Evolutionary conservation across 495 filamentous ascomycete species (phyloP).

Genomic region (Achaetomiella virescens): DNA sequence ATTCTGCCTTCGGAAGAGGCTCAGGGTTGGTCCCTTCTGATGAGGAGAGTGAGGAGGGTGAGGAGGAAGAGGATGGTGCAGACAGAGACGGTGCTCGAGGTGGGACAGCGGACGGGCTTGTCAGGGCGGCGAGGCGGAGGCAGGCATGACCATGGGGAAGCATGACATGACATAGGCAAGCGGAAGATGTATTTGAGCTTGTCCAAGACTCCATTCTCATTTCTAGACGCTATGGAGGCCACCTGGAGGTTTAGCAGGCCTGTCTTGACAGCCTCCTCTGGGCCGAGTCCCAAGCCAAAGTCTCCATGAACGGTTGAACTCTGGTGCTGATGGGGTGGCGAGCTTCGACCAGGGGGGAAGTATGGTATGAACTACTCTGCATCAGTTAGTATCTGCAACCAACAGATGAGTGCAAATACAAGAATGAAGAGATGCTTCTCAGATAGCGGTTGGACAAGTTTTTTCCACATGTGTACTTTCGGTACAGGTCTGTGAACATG

Average conservation of each 20-base stretch:
- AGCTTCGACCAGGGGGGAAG: not conserved
- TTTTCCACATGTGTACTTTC: slow-evolving; percentile 55
- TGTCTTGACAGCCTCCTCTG: too few relatives aligned
- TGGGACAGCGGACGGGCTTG: too few relatives aligned
- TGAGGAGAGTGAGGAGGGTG: slow-evolving; percentile 13
- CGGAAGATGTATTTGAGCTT: too few relatives aligned
- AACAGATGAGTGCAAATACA: slow-evolving; percentile 6
- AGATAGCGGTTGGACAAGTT: slow-evolving; percentile 75
- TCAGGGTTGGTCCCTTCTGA: slow-evolving; percentile 13
- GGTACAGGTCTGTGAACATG: slow-evolving; percentile 76
- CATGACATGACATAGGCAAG: too few relatives aligned
- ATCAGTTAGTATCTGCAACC: slow-evolving; percentile 21
- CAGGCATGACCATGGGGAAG: too few relatives aligned
- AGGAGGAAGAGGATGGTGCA: slow-evolving; percentile 7
- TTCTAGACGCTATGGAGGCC: too few relatives aligned
- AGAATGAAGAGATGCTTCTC: slow-evolving; percentile 35
- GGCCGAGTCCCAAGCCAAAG: too few relatives aligned
- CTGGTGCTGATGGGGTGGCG: too few relatives aligned
- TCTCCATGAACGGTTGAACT: too few relatives aligned
- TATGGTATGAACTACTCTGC: not conserved
- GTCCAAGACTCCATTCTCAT: too few relatives aligned
- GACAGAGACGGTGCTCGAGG: not conserved
- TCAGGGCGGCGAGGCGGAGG: too few relatives aligned
- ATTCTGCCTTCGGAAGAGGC: slow-evolving; percentile 46
- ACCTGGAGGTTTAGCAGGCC: too few relatives aligned